These are phyloP conservation scores for Candida sanyiensis DNA, from an alignment of 805 yeast species.

Conservation along the genomic window DNA sequence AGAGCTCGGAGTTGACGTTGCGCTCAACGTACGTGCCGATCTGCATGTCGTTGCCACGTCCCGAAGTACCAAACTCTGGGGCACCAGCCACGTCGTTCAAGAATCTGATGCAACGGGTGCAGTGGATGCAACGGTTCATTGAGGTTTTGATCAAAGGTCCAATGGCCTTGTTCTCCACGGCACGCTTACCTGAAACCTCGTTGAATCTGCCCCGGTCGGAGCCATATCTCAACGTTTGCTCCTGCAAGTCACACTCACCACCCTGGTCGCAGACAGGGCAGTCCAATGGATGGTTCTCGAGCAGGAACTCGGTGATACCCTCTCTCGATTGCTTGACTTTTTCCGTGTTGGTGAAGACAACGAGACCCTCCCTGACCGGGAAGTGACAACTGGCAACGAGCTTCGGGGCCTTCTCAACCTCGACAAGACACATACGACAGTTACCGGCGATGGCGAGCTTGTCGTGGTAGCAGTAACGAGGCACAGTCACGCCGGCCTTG, in stretches of 20 bases:
- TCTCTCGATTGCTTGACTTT: slow-evolving; percentile 79
- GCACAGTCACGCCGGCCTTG: slow-evolving; percentile 82
- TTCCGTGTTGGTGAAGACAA: slow-evolving; percentile 71
- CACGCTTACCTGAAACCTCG: slow-evolving; percentile 80
- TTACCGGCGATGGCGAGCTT: slow-evolving; percentile 87
- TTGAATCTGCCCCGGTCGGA: slow-evolving; percentile 80
- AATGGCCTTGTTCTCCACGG: slow-evolving; percentile 84
- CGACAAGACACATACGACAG: slow-evolving; percentile 90
- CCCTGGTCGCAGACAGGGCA: slow-evolving; percentile 94
- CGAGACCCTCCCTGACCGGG: slow-evolving; percentile 91
- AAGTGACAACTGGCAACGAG: slow-evolving; percentile 87
- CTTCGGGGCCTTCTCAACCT: slow-evolving; percentile 84
- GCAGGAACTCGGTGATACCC: slow-evolving; percentile 83
- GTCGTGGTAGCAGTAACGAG: slow-evolving; percentile 89
- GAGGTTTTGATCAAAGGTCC: slow-evolving; percentile 87
- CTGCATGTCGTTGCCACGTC: slow-evolving; percentile 90
- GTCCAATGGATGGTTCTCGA: slow-evolving; percentile 87
- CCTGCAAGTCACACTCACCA: slow-evolving; percentile 91
- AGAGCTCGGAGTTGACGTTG: slow-evolving; percentile 76
- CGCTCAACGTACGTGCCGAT: slow-evolving; percentile 85
- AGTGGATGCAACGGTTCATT: slow-evolving; percentile 89
- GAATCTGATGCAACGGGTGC: slow-evolving; percentile 87
- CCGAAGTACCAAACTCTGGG: slow-evolving; percentile 82
- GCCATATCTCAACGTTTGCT: slow-evolving; percentile 78
- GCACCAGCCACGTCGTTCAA: slow-evolving; percentile 91